A percentile compares a stretch with the other conserved stretches of the same genome.
Conservation (phyloP, 305 asterid genomes). For the Solanum hybrid region DNA sequence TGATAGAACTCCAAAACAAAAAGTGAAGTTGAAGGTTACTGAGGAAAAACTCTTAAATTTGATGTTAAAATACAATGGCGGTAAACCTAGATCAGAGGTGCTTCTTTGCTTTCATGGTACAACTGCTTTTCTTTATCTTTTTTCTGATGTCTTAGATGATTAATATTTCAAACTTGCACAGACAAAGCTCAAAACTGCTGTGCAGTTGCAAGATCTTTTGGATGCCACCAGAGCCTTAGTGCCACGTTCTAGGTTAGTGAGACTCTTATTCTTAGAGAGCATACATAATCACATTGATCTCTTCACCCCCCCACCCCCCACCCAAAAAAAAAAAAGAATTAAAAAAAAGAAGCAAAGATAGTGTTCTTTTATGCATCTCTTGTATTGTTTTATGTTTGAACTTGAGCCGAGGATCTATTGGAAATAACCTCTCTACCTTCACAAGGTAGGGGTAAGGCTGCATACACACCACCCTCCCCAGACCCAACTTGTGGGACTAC, state of each 20-base stretch:
- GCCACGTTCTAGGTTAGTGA: slow-evolving; percentile 66
- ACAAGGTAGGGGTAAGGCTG: not conserved
- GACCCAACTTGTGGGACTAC: not conserved
- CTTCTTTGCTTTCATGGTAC: slow-evolving; percentile 11
- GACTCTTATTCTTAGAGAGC: not conserved
- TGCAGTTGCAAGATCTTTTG: slow-evolving; percentile 94
- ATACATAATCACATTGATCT: not conserved
- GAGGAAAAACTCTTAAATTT: slow-evolving; percentile 91
- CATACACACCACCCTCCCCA: not conserved
- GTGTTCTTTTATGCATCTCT: not conserved
- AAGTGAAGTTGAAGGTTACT: slow-evolving; percentile 92
- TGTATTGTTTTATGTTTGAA: not conserved
- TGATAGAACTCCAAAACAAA: slow-evolving; percentile 98
- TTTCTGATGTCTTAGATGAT: slow-evolving; percentile 7
- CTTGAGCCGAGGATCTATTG: not conserved
- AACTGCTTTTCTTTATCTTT: slow-evolving; percentile 2
- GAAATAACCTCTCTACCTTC: not conserved
- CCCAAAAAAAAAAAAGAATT: too few species aligned
- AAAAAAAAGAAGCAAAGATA: not conserved
- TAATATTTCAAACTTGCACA: slow-evolving; percentile 24
- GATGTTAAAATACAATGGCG: slow-evolving; percentile 93
- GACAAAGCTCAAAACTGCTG: slow-evolving; percentile 95
- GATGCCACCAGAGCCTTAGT: slow-evolving; percentile 91
- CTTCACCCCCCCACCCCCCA: not conserved
- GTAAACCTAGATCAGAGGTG: slow-evolving; percentile 97